Conservation (phyloP, 345 rosid genomes). For the Brassica rapa region DNA sequence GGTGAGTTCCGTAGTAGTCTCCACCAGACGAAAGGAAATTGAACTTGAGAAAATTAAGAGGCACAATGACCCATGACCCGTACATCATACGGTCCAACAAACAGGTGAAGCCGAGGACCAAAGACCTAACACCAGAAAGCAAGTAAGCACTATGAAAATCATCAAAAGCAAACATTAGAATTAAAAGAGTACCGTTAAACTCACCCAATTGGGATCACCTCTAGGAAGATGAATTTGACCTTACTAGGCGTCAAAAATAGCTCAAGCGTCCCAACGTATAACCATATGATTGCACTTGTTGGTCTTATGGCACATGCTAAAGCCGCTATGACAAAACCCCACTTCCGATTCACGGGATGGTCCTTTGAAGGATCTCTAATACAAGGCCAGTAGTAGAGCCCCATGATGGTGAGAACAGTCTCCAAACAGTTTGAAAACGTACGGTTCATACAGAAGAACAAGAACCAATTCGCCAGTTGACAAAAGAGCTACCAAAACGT, state of each 20-base stretch:
- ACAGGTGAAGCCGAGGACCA: constrained; percentile 66
- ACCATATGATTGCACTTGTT: constrained; percentile 86
- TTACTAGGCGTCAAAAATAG: constrained; percentile 52
- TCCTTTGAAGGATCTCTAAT: constrained; percentile 55
- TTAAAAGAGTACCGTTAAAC: constrained; percentile 23
- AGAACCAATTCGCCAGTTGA: constrained; percentile 84
- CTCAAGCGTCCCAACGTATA: constrained; percentile 83
- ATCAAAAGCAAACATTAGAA: not conserved
- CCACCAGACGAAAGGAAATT: constrained; percentile 96
- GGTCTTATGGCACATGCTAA: constrained; percentile 89
- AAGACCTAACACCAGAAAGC: constrained; percentile 52
- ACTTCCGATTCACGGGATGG: constrained; percentile 51
- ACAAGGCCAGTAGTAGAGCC: constrained; percentile 89
- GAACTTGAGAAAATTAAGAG: constrained; percentile 86
- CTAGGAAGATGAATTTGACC: constrained; percentile 60
- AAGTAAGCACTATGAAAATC: constrained; percentile 1
- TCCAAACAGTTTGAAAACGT: constrained; percentile 91
- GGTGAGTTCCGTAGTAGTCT: constrained; percentile 94
- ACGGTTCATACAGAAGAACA: constrained; percentile 86
- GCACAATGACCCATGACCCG: constrained; percentile 85
- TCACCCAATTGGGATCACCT: constrained; percentile 80
- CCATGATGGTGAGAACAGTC: constrained; percentile 82
- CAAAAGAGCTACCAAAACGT: constrained; percentile 65
- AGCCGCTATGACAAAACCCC: constrained; percentile 78
- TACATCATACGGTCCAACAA: constrained; percentile 75